These are phyloP conservation scores for Leccinellum rugosiceps DNA, from an alignment of 768 basidiomycete genomes.

Conservation along the genomic window DNA sequence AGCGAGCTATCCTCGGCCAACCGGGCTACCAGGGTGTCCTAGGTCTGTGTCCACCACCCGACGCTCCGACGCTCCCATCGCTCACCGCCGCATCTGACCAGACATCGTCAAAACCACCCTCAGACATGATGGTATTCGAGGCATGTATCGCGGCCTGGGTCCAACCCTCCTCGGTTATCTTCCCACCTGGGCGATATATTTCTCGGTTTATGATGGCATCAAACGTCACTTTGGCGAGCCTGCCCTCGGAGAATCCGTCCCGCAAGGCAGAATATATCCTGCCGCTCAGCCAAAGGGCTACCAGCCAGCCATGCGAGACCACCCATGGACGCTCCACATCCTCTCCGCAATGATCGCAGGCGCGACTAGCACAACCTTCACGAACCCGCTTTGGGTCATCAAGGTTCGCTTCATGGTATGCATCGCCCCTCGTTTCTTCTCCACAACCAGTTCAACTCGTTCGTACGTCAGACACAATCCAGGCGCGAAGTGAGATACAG, in stretches of 20 bases:
- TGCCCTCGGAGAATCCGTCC: conserved; percentile 41
- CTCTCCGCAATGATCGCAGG: conserved; percentile 96
- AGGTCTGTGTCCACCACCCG: conserved; percentile 43
- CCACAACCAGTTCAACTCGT: conserved; percentile 6
- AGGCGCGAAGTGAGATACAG: conserved; percentile 74
- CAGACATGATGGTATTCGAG: conserved; percentile 71
- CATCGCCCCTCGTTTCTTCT: conserved; percentile 1
- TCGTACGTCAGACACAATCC: conserved; percentile 69
- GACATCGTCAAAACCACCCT: conserved; percentile 59
- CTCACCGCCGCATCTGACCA: conserved; percentile 15
- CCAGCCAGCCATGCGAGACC: conserved; percentile 75
- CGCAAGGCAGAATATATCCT: conserved; percentile 60
- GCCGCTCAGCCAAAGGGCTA: conserved; percentile 85
- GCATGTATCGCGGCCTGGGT: conserved; percentile 94
- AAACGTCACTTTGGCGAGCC: conserved; percentile 77
- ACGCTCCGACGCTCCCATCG: conserved; percentile 14
- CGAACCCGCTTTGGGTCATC: conserved; percentile 98
- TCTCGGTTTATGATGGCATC: conserved; percentile 95
- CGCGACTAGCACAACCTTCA: conserved; percentile 87
- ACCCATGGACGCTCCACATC: conserved; percentile 86
- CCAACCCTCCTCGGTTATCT: conserved; percentile 96
- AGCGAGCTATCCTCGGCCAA: conserved; percentile 66
- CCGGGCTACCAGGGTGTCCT: conserved; percentile 73
- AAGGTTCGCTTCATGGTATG: conserved; percentile 98
- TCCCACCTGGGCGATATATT: conserved; percentile 99